These are phyloP conservation scores for Cairneyella variabilis DNA, from an alignment of 495 filamentous ascomycete genomes.

Conservation along the genomic window DNA sequence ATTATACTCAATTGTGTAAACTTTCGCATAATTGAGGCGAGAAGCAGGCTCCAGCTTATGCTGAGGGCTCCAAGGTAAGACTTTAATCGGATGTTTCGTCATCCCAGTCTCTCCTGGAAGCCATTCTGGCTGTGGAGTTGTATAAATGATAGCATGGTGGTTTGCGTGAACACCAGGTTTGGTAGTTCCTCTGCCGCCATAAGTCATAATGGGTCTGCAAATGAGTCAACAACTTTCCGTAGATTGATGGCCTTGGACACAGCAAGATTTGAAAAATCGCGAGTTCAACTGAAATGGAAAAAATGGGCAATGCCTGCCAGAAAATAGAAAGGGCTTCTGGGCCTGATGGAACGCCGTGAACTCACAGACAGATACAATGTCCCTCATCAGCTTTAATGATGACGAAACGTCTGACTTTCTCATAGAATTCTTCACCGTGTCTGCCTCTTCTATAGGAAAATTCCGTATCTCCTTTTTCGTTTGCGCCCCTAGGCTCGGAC, in stretches of 20 bases:
- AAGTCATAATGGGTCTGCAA: conserved; percentile 15
- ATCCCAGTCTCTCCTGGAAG: conserved; percentile 1
- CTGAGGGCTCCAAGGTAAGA: not conserved
- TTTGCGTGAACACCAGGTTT: conserved; percentile 11
- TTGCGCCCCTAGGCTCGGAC: not conserved
- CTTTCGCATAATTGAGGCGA: conserved; percentile 12
- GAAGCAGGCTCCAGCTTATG: conserved; percentile 3
- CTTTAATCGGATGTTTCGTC: not conserved
- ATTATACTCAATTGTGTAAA: conserved; percentile 19
- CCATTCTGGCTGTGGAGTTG: not conserved
- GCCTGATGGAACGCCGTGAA: too few relatives aligned
- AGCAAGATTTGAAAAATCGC: too few relatives aligned
- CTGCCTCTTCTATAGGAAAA: not conserved
- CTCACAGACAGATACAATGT: conserved; percentile 21
- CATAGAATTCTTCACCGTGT: not conserved
- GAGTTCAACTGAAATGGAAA: too few relatives aligned
- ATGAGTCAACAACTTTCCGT: not conserved
- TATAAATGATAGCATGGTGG: conserved; percentile 18
- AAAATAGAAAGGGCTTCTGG: too few relatives aligned
- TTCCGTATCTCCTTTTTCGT: not conserved
- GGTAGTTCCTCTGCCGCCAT: conserved; percentile 1
- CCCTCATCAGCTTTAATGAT: conserved; percentile 10
- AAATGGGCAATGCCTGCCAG: too few relatives aligned
- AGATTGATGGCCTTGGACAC: too few relatives aligned
- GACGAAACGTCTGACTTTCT: conserved; percentile 20